Evolutionary conservation across 345 rosid species (phyloP), one percentile per base, ranked within the genome.

Genomic region (Acer campestre): DNA sequence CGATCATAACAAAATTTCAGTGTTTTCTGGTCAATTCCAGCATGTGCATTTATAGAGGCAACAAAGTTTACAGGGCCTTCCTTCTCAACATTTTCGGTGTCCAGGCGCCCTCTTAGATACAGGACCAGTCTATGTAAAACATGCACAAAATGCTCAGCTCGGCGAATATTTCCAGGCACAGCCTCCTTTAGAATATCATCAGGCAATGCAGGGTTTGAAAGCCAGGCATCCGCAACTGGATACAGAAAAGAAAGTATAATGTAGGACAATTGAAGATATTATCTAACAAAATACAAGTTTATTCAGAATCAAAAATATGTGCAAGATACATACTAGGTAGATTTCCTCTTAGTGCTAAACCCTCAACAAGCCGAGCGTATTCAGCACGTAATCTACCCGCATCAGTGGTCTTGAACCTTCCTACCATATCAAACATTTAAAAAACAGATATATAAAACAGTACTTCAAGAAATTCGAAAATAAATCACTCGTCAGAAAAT

Each of bases 391-490:
- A 78, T 82, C 99, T 89, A 77, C 93, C 88, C 46, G 91, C 99
- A 88, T 96, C 99, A 44, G 97, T 88, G 87, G 95, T 92, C 93
- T 92, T 94, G 90, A 94, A 96, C 98, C 99, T 96, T 94, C 95
- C 99, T 94, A 95, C 91, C 98, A 91, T 76, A 79, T 81, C 84
- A 86, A 80, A 80, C 83, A 85, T 74, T 81, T 76, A 82, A 82
- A 82, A 48, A 84, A 83, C 75, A 80, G 63, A 65, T 77, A 68
- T 80, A 81, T 68, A 76, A 81, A 81, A 74, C 76, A 67, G 73
- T 61, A 82, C 14, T 51, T 78, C 49, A 40, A 51, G 67, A 70
- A 78, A 53, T 61, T 46, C 25, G 16, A 38, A 23, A 25, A 69
- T 71, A 59, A 53, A 14, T 10, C 38, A 69, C 61, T 59, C 29